phyloP scores from a whole-genome alignment of 805 yeast genomes.

The Candida caryicola region DNA sequence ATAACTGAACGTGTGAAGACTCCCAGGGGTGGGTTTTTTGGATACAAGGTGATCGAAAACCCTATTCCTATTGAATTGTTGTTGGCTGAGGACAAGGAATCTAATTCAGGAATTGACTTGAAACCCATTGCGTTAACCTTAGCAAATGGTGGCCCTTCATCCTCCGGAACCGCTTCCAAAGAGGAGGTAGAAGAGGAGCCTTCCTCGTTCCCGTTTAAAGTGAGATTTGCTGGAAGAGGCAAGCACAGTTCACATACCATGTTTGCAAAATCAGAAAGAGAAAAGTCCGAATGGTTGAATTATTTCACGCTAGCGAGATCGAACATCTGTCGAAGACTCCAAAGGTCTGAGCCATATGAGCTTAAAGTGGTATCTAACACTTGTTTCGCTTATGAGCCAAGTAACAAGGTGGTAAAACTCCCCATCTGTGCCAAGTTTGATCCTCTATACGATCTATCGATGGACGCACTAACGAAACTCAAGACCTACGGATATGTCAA shows the following conservation, averaged over 20 bases:
- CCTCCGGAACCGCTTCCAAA: slow-evolving; percentile 2
- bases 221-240: slow-evolving; percentile 55
- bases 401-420: slow-evolving; percentile 47
- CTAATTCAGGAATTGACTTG: slow-evolving; percentile 9
- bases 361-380: slow-evolving; percentile 53
- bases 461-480: slow-evolving; percentile 20
- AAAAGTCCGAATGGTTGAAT: slow-evolving; percentile 57
- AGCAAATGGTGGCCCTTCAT: slow-evolving; percentile 4
- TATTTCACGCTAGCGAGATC: slow-evolving; percentile 48
- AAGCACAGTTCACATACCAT: slow-evolving; percentile 54
- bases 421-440: slow-evolving; percentile 54
- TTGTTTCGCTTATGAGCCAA: slow-evolving; percentile 62
- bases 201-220: slow-evolving; percentile 44
- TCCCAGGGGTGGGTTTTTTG: slow-evolving; percentile 21
- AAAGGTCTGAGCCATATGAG: slow-evolving; percentile 51
- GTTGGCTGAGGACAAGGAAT: slow-evolving; percentile 45
- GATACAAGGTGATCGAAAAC: slow-evolving; percentile 41
- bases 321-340: slow-evolving; percentile 26
- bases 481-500: slow-evolving; percentile 20
- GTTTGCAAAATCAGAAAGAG: slow-evolving; percentile 44
- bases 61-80: slow-evolving; percentile 64
- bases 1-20: slow-evolving; percentile 56
- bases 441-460: slow-evolving; percentile 40
- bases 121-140: slow-evolving; percentile 13
- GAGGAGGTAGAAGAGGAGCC: slow-evolving; percentile 22